A percentile compares a stretch with the other conserved stretches of the same genome.
Conservation (phyloP, 2,329 filamentous ascomycete species). For the Pleoardoris graminearum region DNA sequence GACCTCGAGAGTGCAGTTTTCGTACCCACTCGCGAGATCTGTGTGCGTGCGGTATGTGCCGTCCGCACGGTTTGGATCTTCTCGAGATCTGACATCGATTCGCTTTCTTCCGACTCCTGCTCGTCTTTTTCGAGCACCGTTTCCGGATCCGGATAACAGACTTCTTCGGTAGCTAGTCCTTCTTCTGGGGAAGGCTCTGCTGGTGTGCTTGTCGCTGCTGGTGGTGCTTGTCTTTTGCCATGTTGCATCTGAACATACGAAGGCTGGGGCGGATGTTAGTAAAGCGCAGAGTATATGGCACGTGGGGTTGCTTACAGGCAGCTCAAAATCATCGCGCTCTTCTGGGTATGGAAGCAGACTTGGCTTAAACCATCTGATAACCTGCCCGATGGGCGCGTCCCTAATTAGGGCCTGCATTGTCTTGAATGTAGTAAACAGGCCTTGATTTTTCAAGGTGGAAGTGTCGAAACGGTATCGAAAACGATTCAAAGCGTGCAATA, state of each 20-base stretch:
- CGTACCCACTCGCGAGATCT: slow-evolving; percentile 44
- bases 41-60: slow-evolving; percentile 28
- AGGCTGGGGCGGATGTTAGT: neutral
- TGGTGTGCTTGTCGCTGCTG: neutral
- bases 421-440: neutral
- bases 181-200: slow-evolving; percentile 18
- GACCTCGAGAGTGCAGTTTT: slow-evolving; percentile 42
- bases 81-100: slow-evolving; percentile 31
- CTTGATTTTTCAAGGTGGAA: neutral
- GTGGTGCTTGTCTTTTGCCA: slow-evolving; percentile 16
- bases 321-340: slow-evolving; percentile 59
- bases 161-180: slow-evolving; percentile 29
- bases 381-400: slow-evolving; percentile 62
- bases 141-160: slow-evolving; percentile 28
- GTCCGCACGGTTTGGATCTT: slow-evolving; percentile 39
- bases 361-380: slow-evolving; percentile 59
- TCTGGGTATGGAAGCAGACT: slow-evolving; percentile 62
- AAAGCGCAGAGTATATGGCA: neutral
- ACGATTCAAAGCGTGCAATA: neutral
- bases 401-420: slow-evolving; percentile 51
- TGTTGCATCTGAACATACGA: slow-evolving; percentile 40
- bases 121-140: slow-evolving; percentile 27
- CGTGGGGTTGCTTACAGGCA: slow-evolving; percentile 43
- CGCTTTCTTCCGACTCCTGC: slow-evolving; percentile 19
- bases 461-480: neutral